Evolutionary conservation across 768 basidiomycete species (phyloP).

Genomic region (Pisolithus albus): DNA sequence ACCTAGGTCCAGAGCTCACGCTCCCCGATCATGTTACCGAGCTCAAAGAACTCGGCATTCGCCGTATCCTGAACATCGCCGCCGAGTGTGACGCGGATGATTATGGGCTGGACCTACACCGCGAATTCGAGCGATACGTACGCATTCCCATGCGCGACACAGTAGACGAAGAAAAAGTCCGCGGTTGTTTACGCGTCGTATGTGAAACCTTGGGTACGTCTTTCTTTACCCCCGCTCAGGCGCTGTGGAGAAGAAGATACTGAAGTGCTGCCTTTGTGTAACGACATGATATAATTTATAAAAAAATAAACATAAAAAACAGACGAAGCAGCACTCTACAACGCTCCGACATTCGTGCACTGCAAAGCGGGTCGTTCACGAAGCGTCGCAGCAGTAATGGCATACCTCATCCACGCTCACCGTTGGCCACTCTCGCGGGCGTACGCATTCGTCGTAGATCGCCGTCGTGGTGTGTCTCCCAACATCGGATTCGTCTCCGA

Average conservation of each 20-base stretch:
- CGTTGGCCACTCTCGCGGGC: slow-evolving; percentile 93
- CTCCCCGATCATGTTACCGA: slow-evolving; percentile 67
- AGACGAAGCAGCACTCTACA: slow-evolving; percentile 92
- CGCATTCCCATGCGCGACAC: slow-evolving; percentile 93
- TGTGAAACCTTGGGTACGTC: slow-evolving; percentile 80
- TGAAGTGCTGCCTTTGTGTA: background rate
- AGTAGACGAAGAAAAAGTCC: slow-evolving; percentile 89
- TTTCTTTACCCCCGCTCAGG: slow-evolving; percentile 1
- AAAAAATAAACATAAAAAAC: background rate
- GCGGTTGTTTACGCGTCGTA: slow-evolving; percentile 72
- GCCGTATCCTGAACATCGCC: slow-evolving; percentile 86
- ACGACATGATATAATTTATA: no score
- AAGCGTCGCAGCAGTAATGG: slow-evolving; percentile 94
- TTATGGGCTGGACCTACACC: slow-evolving; percentile 58
- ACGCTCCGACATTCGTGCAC: slow-evolving; percentile 88
- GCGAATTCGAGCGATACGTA: slow-evolving; percentile 75
- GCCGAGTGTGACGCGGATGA: slow-evolving; percentile 80
- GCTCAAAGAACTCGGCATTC: slow-evolving; percentile 69
- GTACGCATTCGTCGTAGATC: slow-evolving; percentile 86
- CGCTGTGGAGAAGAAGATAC: background rate
- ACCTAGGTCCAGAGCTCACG: slow-evolving; percentile 83
- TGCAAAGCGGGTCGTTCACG: slow-evolving; percentile 95
- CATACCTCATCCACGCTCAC: slow-evolving; percentile 94
- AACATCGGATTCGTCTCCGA: slow-evolving; percentile 98
- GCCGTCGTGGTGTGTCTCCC: slow-evolving; percentile 90